Evolutionary conservation across 306 rosid species (phyloP), one percentile per base, ranked within the genome.

Genomic region (Cotoneaster glaucophyllus): DNA sequence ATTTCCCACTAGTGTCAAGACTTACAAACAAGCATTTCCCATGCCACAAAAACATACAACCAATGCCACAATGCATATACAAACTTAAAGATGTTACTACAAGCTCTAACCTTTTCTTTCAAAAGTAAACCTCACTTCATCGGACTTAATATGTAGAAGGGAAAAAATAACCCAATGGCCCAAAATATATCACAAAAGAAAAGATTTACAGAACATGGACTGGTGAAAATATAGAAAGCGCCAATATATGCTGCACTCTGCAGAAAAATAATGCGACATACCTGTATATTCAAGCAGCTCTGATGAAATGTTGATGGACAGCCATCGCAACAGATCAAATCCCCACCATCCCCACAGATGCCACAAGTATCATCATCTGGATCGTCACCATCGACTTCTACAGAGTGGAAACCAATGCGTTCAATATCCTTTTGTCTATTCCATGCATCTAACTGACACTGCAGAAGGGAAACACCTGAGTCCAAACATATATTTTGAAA

Each of bases 281-380:
- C 98, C 93, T 82, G 81, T 70, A 94, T 88, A 75, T 79, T 88
- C 87, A 94, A 81, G 88, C 98, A 94, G 70, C 78, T 88, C 84
- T 52, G 97, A 87, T 94, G 98, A 88, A 94, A 94, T 15, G 98
- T 94, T 70, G 98, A 94, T 44, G 98, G 97, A 76, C 98, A 94
- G 44, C 97, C 84, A 88, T 94, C 98, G 77, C 98, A 94, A 62
- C 98, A 94, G 77, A 94, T 94, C 72, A 94, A 85, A 83, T 94
- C 97, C 76, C 97, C 98, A 67, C 98, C 98, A 79, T 94, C 98
- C 77, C 90, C 98, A 85, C 98, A 94, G 77, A 87, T 86, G 52
- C 96, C 93, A 83, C 98, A 94, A 29, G 98, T 91, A 82, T 94
- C 98, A 85, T 94, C 98, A 74, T 91, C 88, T 62, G 98, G 98